These are phyloP conservation scores for Lentithecium fluviatile DNA, from an alignment of 495 filamentous ascomycete species.

Conservation along the genomic window DNA sequence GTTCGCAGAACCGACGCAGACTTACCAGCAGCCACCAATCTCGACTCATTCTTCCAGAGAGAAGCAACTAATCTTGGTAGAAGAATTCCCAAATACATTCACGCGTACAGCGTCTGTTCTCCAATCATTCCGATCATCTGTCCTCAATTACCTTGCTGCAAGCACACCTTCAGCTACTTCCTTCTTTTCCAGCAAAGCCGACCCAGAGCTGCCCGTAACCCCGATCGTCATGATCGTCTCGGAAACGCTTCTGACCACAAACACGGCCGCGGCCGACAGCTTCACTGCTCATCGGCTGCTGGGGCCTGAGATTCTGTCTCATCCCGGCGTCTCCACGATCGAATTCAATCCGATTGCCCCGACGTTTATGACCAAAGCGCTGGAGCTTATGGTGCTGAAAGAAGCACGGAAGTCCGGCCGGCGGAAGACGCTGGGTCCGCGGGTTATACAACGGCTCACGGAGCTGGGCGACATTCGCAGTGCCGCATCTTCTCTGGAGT, in stretches of 20 bases:
- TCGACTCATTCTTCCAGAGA: constrained; percentile 25
- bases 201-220: constrained; percentile 47
- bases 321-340: constrained; percentile 71
- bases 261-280: constrained; percentile 74
- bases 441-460: constrained; percentile 69
- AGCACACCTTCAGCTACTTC: constrained; percentile 50
- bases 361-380: constrained; percentile 78
- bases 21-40: constrained; percentile 32
- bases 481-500: constrained; percentile 84
- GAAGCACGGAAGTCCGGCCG: constrained; percentile 71
- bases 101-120: constrained; percentile 64
- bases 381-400: constrained; percentile 75
- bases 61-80: constrained; percentile 72
- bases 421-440: constrained; percentile 64
- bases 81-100: constrained; percentile 91
- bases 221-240: constrained; percentile 89
- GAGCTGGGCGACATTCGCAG: constrained; percentile 89
- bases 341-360: constrained; percentile 92
- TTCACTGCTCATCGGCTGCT: constrained; percentile 88
- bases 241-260: constrained; percentile 76
- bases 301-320: constrained; percentile 76
- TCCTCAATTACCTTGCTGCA: constrained; percentile 70
- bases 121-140: constrained; percentile 68
- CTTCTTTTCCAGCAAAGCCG: constrained; percentile 36
- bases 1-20: constrained; percentile 38